Conservation (phyloP, 2,329 filamentous ascomycete species). For the Aureobasidium musti region DNA sequence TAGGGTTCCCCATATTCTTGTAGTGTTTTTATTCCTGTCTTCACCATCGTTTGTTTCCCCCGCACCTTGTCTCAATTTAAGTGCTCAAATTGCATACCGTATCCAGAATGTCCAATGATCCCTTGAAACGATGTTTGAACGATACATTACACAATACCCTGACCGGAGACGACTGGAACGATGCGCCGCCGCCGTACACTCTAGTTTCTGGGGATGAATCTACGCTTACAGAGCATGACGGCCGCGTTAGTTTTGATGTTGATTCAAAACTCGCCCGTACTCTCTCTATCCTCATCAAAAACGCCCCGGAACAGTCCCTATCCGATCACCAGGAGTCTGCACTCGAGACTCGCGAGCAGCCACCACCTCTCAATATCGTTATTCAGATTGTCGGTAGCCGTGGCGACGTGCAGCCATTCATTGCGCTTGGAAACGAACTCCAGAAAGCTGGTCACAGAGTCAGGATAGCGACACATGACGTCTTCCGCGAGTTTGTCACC, state of each 20-base stretch:
- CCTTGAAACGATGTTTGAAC: neutral
- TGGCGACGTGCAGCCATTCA: conserved; percentile 55
- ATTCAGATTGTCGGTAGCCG: conserved; percentile 54
- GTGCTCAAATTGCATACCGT: neutral
- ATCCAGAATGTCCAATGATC: neutral
- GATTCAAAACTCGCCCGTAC: conserved; percentile 16
- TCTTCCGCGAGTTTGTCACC: conserved; percentile 52
- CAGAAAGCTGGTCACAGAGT: conserved; percentile 52
- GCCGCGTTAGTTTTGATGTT: conserved; percentile 5
- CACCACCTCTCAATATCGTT: conserved; percentile 48
- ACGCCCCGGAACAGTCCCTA: neutral
- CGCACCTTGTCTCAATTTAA: neutral
- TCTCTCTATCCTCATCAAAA: conserved; percentile 3
- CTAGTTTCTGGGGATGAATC: neutral
- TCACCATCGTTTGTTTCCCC: neutral
- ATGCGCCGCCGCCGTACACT: conserved; percentile 5
- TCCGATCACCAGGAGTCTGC: neutral
- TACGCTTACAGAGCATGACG: neutral
- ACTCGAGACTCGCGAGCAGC: neutral
- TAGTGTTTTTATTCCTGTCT: neutral
- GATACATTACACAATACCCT: neutral
- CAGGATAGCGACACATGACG: conserved; percentile 52
- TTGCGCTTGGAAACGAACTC: conserved; percentile 53
- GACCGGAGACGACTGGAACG: neutral
- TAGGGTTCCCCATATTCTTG: too few species aligned